These are phyloP conservation scores for Themeda triandra DNA, from an alignment of 176 grass and related monocot genomes.

Conservation along the genomic window DNA sequence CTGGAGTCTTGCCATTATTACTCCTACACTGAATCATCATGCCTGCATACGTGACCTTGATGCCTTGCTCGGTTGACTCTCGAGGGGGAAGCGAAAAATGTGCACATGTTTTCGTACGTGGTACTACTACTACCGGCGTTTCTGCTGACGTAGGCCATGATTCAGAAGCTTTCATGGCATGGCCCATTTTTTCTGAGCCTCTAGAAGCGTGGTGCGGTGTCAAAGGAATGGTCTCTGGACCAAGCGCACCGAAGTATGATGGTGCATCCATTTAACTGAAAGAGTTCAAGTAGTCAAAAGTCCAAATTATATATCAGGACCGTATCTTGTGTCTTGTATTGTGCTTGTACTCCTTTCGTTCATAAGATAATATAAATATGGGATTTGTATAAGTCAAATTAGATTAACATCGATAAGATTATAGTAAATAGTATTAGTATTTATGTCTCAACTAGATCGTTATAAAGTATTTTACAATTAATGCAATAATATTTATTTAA, in stretches of 20 bases:
- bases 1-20: not conserved
- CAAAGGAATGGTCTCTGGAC: not conserved
- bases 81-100: not conserved
- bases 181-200: not conserved
- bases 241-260: not conserved
- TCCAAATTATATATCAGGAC: not conserved
- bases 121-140: not conserved
- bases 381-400: not conserved
- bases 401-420: too few species aligned
- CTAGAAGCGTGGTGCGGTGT: not conserved
- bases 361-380: not conserved
- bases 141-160: slow-evolving; percentile 4
- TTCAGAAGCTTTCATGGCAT: not conserved
- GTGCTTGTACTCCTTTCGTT: too few species aligned
- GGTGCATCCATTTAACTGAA: too few species aligned
- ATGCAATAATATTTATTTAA: too few species aligned
- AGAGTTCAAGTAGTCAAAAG: not conserved
- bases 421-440: too few species aligned
- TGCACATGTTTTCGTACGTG: not conserved
- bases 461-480: too few species aligned
- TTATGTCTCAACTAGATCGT: too few species aligned
- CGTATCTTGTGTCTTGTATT: too few species aligned
- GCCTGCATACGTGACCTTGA: not conserved
- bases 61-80: not conserved
- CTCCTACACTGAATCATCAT: slow-evolving; percentile 6